Evolutionary conservation across 176 grass and related monocot species (phyloP), one percentile per base, ranked within the genome.

Genomic region (Tillandsia leiboldiana): DNA sequence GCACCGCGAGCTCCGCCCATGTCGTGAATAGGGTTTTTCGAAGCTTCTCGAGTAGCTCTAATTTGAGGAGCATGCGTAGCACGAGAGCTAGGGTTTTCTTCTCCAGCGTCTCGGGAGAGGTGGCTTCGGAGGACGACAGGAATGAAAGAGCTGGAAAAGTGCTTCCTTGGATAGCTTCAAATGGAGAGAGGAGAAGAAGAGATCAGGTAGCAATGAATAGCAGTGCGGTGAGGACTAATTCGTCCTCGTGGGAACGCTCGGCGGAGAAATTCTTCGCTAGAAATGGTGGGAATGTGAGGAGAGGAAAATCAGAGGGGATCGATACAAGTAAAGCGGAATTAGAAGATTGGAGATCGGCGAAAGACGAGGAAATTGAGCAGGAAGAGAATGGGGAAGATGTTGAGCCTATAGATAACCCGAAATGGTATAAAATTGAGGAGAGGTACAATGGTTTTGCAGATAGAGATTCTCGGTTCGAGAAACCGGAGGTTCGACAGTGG

Each of bases 221-320:
- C 76, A 28, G 26, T 29, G 26, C 65, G 2, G 15, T 52, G 27
- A 80, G 75, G 24, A 69, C 73, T 63, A 77, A 68, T 15, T 78
- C 84, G 59, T 90, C 86, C 26, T 90, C 89, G 11, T 99, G 94
- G 94, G 89, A 92, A 51, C 78, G 10, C 22, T 89, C 89, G 1
- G 89, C 84, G 0, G 89, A 90, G 15, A 92, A 78, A n/a, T 99
- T 87, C 68, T 81, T 99, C 65, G 78, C 74, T 15, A 83, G 57
- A 83, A 82, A 71, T 47, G 84, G 74, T 23, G 78, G 78, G 47
- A 69, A 66, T 59, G 49, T 49, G 18, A 27, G 17, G 3, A 71
- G 58, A 26, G 58, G 26, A 26, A 68, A 51, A 1, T 10, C 5
- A 8, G 29, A 26, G 2, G 8, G 47, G 22, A 70, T n/a, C n/a